Conservation (phyloP, 2,329 filamentous ascomycete genomes). For the Cercospora sesami region DNA sequence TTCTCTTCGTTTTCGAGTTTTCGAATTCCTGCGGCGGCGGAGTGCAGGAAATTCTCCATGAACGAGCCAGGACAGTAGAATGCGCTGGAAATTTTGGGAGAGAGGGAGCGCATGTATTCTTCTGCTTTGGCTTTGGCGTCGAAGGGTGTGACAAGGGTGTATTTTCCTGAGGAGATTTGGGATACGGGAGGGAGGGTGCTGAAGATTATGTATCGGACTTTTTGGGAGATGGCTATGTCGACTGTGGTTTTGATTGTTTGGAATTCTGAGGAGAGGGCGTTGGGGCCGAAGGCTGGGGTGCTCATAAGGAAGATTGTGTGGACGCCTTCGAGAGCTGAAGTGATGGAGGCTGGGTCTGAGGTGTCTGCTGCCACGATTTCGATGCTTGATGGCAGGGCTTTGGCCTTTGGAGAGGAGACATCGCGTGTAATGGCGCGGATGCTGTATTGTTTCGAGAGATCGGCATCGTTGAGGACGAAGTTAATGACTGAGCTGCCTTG, state of each 20-base stretch:
- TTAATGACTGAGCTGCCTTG: conserved; percentile 59
- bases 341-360: conserved; percentile 47
- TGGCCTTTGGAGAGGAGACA: conserved; percentile 43
- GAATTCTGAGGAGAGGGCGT: conserved; percentile 44
- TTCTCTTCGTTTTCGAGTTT: conserved; percentile 8
- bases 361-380: conserved; percentile 56
- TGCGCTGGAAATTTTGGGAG: conserved; percentile 19
- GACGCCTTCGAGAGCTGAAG: conserved; percentile 47
- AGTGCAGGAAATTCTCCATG: conserved; percentile 27
- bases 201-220: conserved; percentile 39
- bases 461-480: conserved; percentile 44
- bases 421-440: conserved; percentile 59
- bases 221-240: conserved; percentile 50
- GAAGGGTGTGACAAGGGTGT: conserved; percentile 45
- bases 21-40: background rate
- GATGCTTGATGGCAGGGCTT: conserved; percentile 48
- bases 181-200: conserved; percentile 41
- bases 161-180: conserved; percentile 45
- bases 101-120: conserved; percentile 44
- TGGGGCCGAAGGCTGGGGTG: conserved; percentile 11
- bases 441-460: conserved; percentile 48
- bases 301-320: conserved; percentile 45
- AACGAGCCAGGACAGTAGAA: conserved; percentile 27
- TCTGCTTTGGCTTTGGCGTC: conserved; percentile 43
- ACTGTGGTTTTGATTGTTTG: conserved; percentile 57